Evolutionary conservation across 192 early-diverging fungal genomes (phyloP), one percentile per base, ranked within the genome.

Genomic region (Podila epigama): DNA sequence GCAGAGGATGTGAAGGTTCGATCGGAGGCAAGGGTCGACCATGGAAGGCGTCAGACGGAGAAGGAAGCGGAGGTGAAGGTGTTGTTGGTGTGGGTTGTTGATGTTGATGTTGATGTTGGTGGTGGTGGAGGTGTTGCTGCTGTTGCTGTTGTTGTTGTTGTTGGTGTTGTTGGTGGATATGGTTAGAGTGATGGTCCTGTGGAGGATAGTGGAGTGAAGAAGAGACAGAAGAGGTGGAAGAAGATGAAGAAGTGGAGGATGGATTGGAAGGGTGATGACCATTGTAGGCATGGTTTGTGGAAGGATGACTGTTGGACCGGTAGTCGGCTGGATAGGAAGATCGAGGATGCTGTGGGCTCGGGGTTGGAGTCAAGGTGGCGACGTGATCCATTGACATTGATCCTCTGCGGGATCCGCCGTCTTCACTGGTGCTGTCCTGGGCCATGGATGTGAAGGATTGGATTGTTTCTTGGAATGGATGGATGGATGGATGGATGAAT

Each of bases 21-120:
- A 77, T 68, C 39, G 73, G 73, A 13, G 66, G 66, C 20, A 77
- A 31, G 13, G 73, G 48, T 10, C 73, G 52, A 18, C 66, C 73
- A 33, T 77, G 73, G 56, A 62, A 77, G 32, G 60, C 66, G 12
- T 77, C 73, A 8, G 66, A 35, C 37, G 73, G 56, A 2, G 73
- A 68, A 11, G 72, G 73, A 33, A 77, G 48, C 8, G 73, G 73
- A 18, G 73, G 73, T 18, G 73, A 77, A 3, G 73, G 73, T 3
- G 73, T 77, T 11, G 53, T 54, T 10, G 67, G 73, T 15, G 59
- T 56, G 4, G 40, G 32, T 3, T 61, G 60, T 20, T 13, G 20
- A 27, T 8, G 50, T 40, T 29, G 37, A 20, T 27, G 40, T 11
- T 9, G 7, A 54, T 54, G 25, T 29, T 13, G 44, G 29, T 41